Evolutionary conservation across 139 green algal genomes (phyloP).

Genomic region (Volvox reticuliferus): DNA sequence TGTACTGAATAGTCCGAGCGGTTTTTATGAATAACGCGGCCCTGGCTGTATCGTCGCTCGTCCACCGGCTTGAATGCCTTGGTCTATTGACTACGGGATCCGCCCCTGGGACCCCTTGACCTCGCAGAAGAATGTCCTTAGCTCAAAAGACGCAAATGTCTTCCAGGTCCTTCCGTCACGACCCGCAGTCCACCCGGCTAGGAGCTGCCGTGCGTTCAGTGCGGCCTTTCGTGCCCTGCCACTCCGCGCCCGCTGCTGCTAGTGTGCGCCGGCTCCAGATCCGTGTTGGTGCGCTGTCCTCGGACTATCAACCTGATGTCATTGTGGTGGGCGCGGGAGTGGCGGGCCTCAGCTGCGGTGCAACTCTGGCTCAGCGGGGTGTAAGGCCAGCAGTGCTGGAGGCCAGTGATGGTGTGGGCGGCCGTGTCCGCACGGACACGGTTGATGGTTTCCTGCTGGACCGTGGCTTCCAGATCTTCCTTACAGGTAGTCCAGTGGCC

Average conservation of each 20-base stretch:
- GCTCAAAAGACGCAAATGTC: no score
- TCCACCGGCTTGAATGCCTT: not conserved
- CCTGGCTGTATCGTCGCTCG: not conserved
- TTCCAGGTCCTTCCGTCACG: no score
- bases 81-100: not conserved
- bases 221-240: not conserved
- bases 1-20: not conserved
- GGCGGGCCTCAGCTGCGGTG: conserved; percentile 60
- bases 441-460: conserved; percentile 96
- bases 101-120: no score
- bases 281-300: conserved; percentile 2
- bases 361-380: not conserved
- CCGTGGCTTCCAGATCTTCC: conserved; percentile 98
- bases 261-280: not conserved
- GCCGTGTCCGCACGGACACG: conserved; percentile 91
- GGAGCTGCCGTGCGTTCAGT: not conserved
- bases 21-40: not conserved
- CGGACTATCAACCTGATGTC: conserved; percentile 52
- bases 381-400: conserved; percentile 77
- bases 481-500: conserved; percentile 69
- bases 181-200: no score
- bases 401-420: conserved; percentile 90
- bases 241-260: not conserved
- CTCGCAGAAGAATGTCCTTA: no score
- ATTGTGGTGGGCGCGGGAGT: conserved; percentile 68